Evolutionary conservation across 106 monocot genomes (phyloP).

Genomic region (Dioscorea zingiberensis): DNA sequence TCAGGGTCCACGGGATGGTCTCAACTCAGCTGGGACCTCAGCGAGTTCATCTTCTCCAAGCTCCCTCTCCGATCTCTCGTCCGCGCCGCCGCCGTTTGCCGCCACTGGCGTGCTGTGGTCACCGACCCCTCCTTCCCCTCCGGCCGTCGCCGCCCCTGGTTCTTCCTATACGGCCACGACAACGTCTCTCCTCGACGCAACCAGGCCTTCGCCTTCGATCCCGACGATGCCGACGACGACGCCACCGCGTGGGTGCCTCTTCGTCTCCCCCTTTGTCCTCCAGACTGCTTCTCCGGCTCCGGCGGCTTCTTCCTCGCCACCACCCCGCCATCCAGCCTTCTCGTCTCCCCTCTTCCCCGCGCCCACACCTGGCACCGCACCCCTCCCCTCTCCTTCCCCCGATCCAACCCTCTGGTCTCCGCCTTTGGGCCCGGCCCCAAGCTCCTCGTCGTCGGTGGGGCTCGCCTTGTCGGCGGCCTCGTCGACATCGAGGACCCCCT

Average conservation of each 20-base stretch:
- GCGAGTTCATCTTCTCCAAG: slow-evolving; percentile 43
- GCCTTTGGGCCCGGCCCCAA: slow-evolving; percentile 5
- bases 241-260: slow-evolving; percentile 6
- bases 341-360: slow-evolving; percentile 25
- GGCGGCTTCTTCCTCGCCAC: slow-evolving; percentile 39
- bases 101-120: slow-evolving; percentile 30
- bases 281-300: slow-evolving; percentile 30
- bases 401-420: slow-evolving; percentile 40
- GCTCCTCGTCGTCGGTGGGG: slow-evolving; percentile 56
- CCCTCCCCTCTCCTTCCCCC: slow-evolving; percentile 43
- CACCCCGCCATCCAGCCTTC: slow-evolving; percentile 15
- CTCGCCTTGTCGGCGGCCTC: slow-evolving; percentile 42
- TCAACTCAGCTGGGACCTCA: slow-evolving; percentile 41
- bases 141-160: slow-evolving; percentile 32
- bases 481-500: slow-evolving; percentile 63
- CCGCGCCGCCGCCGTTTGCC: slow-evolving; percentile 44
- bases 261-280: not conserved
- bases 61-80: slow-evolving; percentile 49
- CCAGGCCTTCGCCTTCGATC: slow-evolving; percentile 60
- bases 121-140: slow-evolving; percentile 16
- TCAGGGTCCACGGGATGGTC: slow-evolving; percentile 9
- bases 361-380: slow-evolving; percentile 10
- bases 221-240: slow-evolving; percentile 31
- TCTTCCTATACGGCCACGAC: slow-evolving; percentile 61
- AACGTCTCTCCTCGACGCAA: slow-evolving; percentile 38